A percentile compares a stretch with the other conserved stretches of the same genome.
Evolutionary conservation across 768 basidiomycete genomes (phyloP).

Genomic region (Mycena filopes): DNA sequence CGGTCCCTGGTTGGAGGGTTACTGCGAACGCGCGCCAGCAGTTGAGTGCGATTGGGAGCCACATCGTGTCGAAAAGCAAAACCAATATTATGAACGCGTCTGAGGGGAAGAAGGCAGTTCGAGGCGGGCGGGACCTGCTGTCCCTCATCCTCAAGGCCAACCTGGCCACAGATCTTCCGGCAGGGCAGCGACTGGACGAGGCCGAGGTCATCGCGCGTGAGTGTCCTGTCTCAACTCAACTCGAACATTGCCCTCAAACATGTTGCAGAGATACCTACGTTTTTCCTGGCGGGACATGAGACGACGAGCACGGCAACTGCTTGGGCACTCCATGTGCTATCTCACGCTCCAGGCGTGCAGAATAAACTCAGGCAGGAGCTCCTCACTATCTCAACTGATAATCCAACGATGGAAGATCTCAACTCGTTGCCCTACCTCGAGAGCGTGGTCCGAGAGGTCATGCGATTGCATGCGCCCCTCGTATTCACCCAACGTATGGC

Average conservation of each 20-base stretch:
- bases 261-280: constrained; percentile 49
- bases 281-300: constrained; percentile 50
- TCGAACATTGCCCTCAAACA: neutral
- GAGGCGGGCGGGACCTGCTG: constrained; percentile 56
- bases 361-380: constrained; percentile 57
- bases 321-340: constrained; percentile 58
- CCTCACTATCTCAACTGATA: constrained; percentile 44
- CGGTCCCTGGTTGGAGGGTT: constrained; percentile 16
- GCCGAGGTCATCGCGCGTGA: constrained; percentile 52
- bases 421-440: constrained; percentile 53
- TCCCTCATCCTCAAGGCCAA: constrained; percentile 62
- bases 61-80: constrained; percentile 54
- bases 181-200: constrained; percentile 56
- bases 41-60: constrained; percentile 50
- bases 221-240: constrained; percentile 25
- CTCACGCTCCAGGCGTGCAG: constrained; percentile 50
- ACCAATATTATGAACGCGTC: constrained; percentile 35
- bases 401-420: constrained; percentile 56
- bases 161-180: constrained; percentile 56
- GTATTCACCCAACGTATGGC: constrained; percentile 55
- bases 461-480: constrained; percentile 67
- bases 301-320: constrained; percentile 17
- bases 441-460: constrained; percentile 63
- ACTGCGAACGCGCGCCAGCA: constrained; percentile 36
- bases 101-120: constrained; percentile 28